These are phyloP conservation scores for Cymodocea nodosa DNA, from an alignment of 116 monocot genomes.

Conservation along the genomic window DNA sequence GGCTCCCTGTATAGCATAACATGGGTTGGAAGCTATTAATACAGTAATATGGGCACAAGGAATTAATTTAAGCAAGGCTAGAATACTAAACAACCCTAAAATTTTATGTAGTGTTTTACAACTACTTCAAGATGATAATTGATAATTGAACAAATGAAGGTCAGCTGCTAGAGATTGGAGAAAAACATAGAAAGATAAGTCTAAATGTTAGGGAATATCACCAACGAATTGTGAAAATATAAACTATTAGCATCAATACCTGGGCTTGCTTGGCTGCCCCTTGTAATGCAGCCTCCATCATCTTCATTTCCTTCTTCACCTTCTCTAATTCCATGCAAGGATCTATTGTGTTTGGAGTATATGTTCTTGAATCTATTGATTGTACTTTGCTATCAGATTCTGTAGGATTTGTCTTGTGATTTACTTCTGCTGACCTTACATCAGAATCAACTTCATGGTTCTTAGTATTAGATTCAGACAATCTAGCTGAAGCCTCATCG, in stretches of 20 bases:
- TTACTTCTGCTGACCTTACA: slow-evolving; percentile 13
- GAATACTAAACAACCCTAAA: too few species aligned
- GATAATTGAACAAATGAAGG: too few species aligned
- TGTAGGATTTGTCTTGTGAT: slow-evolving; percentile 16
- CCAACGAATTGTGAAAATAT: neutral
- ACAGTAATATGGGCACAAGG: too few species aligned
- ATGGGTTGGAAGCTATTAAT: too few species aligned
- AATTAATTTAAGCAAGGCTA: too few species aligned
- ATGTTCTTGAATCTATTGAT: slow-evolving; percentile 5
- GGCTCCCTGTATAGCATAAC: too few species aligned
- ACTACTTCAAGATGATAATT: too few species aligned
- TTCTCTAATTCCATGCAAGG: slow-evolving; percentile 40
- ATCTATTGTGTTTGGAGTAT: slow-evolving; percentile 13
- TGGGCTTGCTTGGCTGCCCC: slow-evolving; percentile 97
- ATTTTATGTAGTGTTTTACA: too few species aligned
- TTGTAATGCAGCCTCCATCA: slow-evolving; percentile 95
- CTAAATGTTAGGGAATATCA: neutral
- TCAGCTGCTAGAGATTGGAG: neutral
- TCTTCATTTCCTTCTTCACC: slow-evolving; percentile 65
- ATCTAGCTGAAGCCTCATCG: slow-evolving; percentile 9
- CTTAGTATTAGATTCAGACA: slow-evolving; percentile 5
- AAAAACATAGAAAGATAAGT: neutral
- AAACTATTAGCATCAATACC: slow-evolving; percentile 25
- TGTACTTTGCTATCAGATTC: slow-evolving; percentile 16
- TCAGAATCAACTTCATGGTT: slow-evolving; percentile 12